Conservation (phyloP, 2,329 filamentous ascomycete species). For the Diaporthe ampelina region DNA sequence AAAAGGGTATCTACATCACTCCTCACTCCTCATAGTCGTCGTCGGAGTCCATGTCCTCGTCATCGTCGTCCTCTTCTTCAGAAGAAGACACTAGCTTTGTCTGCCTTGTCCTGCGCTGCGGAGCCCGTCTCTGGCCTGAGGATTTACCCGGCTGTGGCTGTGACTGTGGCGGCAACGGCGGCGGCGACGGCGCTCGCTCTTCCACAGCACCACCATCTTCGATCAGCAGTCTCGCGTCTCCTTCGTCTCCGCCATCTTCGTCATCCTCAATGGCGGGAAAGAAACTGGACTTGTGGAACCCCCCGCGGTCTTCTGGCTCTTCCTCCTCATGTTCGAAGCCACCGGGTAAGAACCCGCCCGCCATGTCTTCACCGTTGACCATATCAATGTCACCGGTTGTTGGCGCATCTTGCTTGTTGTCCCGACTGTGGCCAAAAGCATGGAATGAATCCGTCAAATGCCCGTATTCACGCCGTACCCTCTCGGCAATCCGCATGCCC, state of each 20-base stretch:
- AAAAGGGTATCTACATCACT: conserved; percentile 3
- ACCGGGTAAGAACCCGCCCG: conserved; percentile 73
- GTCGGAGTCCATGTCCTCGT: conserved; percentile 42
- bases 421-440: conserved; percentile 67
- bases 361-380: conserved; percentile 63
- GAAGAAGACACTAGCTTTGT: conserved; percentile 31
- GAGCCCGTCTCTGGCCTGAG: not conserved
- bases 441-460: conserved; percentile 67
- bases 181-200: conserved; percentile 23
- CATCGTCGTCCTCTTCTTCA: conserved; percentile 46
- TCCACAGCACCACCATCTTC: conserved; percentile 53
- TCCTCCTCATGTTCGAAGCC: conserved; percentile 65
- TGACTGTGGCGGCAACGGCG: not conserved
- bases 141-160: not conserved
- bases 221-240: conserved; percentile 48
- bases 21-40: conserved; percentile 38
- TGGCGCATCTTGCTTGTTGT: conserved; percentile 48
- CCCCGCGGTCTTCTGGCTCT: conserved; percentile 46
- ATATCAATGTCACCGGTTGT: conserved; percentile 38
- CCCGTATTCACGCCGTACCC: conserved; percentile 83
- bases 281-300: conserved; percentile 57
- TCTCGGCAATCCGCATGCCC: conserved; percentile 84
- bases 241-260: conserved; percentile 48
- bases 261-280: conserved; percentile 62
- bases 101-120: conserved; percentile 24